phyloP scores from a whole-genome alignment of 345 rosid species.

The Eucalyptus decipiens region DNA sequence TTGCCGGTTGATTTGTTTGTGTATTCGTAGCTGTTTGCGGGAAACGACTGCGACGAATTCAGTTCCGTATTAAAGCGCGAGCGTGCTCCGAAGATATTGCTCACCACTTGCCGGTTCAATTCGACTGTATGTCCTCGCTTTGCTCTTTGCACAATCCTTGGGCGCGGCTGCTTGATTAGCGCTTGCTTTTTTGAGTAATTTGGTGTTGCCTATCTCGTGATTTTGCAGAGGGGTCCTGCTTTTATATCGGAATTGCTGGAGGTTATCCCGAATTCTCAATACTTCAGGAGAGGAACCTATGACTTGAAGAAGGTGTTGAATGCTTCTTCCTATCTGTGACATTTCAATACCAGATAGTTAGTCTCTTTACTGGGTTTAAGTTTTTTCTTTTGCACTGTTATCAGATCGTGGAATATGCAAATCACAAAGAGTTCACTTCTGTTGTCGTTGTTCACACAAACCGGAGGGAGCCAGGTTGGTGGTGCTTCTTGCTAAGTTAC shows the following conservation, averaged over 20 bases:
- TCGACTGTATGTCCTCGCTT: constrained; percentile 49
- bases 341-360: neutral
- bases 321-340: neutral
- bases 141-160: neutral
- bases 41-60: constrained; percentile 88
- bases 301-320: constrained; percentile 72
- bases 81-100: constrained; percentile 48
- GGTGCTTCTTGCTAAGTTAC: neutral
- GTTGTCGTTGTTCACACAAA: constrained; percentile 76
- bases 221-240: constrained; percentile 78
- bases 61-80: constrained; percentile 51
- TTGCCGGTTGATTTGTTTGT: neutral
- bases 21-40: constrained; percentile 60
- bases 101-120: constrained; percentile 91
- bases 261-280: constrained; percentile 80
- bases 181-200: neutral
- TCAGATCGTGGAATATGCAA: constrained; percentile 90
- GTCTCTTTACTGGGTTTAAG: neutral
- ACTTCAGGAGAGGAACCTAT: constrained; percentile 77
- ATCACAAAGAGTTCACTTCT: constrained; percentile 66
- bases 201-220: neutral
- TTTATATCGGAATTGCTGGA: constrained; percentile 66
- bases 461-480: constrained; percentile 86
- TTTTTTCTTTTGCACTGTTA: neutral
- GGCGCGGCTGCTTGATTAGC: neutral